phyloP scores from a whole-genome alignment of 495 filamentous ascomycete species.

The Trichoderma parareesei region DNA sequence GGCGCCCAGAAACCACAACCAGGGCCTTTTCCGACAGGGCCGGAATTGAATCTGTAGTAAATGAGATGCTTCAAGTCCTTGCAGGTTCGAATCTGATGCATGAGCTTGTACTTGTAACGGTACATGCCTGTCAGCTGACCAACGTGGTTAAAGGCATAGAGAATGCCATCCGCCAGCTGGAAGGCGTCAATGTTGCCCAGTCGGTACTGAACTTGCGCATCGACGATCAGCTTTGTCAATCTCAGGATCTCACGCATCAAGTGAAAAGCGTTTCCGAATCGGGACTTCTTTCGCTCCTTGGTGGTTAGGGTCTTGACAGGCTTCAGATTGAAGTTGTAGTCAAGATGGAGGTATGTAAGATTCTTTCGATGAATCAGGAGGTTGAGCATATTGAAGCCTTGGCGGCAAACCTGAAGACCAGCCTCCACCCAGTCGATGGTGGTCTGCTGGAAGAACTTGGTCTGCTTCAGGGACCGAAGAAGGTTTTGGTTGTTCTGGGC shows the following conservation, averaged over 20 bases:
- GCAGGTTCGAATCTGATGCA: constrained; percentile 99
- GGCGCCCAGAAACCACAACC: constrained; percentile 99
- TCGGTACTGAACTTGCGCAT: constrained; percentile 97
- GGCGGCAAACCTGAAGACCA: constrained; percentile 93
- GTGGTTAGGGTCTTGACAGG: constrained; percentile 98
- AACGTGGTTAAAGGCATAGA: constrained; percentile 99
- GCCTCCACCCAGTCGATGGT: constrained; percentile 99
- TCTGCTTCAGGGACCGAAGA: constrained; percentile 80
- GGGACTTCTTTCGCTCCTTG: constrained; percentile 99
- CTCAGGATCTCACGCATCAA: constrained; percentile 98
- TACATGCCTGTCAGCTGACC: constrained; percentile 99
- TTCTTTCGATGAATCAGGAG: constrained; percentile 98
- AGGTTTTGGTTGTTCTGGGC: constrained; percentile 91
- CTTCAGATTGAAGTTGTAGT: constrained; percentile 99
- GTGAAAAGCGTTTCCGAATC: constrained; percentile 99
- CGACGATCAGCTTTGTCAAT: constrained; percentile 94
- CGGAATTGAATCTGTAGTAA: constrained; percentile 98
- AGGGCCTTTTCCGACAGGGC: constrained; percentile 94
- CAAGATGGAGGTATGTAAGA: constrained; percentile 94
- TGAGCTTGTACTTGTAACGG: constrained; percentile 99
- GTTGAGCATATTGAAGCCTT: constrained; percentile 99
- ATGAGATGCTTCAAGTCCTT: constrained; percentile 99
- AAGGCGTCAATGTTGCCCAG: constrained; percentile 98
- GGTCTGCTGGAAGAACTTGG: constrained; percentile 99
- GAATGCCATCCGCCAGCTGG: constrained; percentile 95